phyloP scores from a whole-genome alignment of 2,329 filamentous ascomycete genomes.

The Hypoxylon sp. region DNA sequence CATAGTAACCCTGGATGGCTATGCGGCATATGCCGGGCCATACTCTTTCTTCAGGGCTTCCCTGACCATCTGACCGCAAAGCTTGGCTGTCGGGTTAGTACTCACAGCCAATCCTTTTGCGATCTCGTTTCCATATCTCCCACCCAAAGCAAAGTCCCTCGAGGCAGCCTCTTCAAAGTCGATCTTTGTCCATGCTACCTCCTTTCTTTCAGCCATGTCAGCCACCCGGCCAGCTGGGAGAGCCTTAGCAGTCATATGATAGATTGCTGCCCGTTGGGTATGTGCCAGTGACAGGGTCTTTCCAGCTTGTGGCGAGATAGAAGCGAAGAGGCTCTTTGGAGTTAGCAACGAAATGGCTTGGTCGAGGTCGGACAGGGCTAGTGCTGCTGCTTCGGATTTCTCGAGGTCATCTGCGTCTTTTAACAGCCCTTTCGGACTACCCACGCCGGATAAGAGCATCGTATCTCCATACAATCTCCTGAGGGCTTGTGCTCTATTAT shows the following conservation, averaged over 20 bases:
- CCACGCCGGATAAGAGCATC: constrained; percentile 62
- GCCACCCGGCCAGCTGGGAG: constrained; percentile 56
- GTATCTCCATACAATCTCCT: constrained; percentile 73
- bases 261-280: constrained; percentile 77
- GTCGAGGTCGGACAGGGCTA: constrained; percentile 67
- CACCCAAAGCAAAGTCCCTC: constrained; percentile 73
- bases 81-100: constrained; percentile 76
- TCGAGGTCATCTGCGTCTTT: constrained; percentile 55
- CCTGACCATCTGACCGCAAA: constrained; percentile 77
- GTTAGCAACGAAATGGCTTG: constrained; percentile 70
- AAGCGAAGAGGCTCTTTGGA: constrained; percentile 62
- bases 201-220: constrained; percentile 59
- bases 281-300: constrained; percentile 77
- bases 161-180: constrained; percentile 74
- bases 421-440: constrained; percentile 59
- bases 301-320: constrained; percentile 73
- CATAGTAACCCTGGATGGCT: constrained; percentile 28
- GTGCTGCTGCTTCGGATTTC: constrained; percentile 56
- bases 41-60: constrained; percentile 79
- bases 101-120: constrained; percentile 74
- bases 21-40: constrained; percentile 62
- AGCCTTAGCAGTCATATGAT: constrained; percentile 69
- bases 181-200: constrained; percentile 64
- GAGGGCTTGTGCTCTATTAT: constrained; percentile 79
- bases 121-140: constrained; percentile 74